Percentiles rank a stretch among this genome's conserved stretches.
Conservation (phyloP, 2,329 filamentous ascomycete species). For the Cercospora janseana region DNA sequence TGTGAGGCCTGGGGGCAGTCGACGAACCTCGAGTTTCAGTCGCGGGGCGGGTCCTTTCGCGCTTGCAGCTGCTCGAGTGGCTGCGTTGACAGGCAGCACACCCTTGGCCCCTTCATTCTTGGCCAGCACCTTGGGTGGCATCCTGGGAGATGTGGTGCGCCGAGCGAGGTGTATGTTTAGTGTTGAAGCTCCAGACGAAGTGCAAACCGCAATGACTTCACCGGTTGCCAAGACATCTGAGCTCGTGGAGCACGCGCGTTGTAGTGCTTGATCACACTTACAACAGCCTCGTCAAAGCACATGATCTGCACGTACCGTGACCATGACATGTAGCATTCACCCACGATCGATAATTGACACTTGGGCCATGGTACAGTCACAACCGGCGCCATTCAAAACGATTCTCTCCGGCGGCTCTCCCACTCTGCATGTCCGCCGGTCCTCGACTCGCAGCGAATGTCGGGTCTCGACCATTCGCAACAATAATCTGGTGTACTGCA, state of each 20-base stretch:
- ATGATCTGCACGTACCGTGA: no score
- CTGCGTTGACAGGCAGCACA: constrained; percentile 36
- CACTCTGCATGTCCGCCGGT: not conserved
- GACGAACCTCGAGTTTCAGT: constrained; percentile 79
- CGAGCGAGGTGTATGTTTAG: not conserved
- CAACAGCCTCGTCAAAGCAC: no score
- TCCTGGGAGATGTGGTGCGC: constrained; percentile 13
- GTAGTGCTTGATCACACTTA: no score
- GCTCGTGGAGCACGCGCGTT: not conserved
- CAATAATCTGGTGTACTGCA: no score
- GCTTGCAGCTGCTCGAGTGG: constrained; percentile 30
- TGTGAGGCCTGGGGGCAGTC: constrained; percentile 82
- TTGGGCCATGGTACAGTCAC: no score
- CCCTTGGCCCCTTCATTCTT: constrained; percentile 31
- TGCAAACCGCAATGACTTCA: constrained; percentile 12
- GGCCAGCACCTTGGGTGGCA: constrained; percentile 37
- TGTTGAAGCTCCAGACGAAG: not conserved
- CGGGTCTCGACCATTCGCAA: not conserved
- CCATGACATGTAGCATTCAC: no score
- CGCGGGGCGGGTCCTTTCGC: constrained; percentile 56
- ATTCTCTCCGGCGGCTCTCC: not conserved
- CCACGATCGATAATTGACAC: no score
- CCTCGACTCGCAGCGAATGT: not conserved
- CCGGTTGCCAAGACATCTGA: constrained; percentile 1
- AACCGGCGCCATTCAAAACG: not conserved